Evolutionary conservation across 768 basidiomycete species (phyloP), one percentile per base, ranked within the genome.

Genomic region (Russula compacta): DNA sequence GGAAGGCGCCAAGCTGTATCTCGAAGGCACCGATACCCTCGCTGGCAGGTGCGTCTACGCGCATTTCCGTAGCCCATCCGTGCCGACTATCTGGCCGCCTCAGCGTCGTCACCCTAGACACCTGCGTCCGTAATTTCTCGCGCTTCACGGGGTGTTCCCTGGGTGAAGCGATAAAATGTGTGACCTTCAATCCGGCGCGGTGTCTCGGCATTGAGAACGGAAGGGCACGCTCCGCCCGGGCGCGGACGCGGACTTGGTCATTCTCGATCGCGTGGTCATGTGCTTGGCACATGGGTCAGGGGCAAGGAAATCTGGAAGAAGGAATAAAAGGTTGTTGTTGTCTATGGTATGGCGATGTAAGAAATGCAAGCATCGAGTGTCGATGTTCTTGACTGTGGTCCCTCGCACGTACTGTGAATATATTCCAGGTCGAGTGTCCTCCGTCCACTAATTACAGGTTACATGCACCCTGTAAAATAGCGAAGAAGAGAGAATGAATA

Each of bases 21-120:
- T 95, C 12, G 89, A 89, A 69, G 92, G 89, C 21, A 94, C 92
- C 1, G 79, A 84, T 61, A 95, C 92, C 1, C 83, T 95, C 58
- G 93, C 93, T 1, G 93, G 92, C 70, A 91, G 89, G 89, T 89
- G 52, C 55, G 50, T 53, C 43, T 11, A 15, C 12, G 79, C 55
- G 32, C 44, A 32, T 39, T 40, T 7, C 12, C 15, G 53, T 7
- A 6, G 17, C 32, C 24, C 24, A 44, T 36, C 38, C 48, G 47
- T 57, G 17, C 50, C 36, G 15, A 43, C 51, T 53, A 39, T 53
- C 40, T 24, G 5, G 9, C 15, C 12, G 32, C 35, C 66, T 15
- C 65, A 89, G 88, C 68, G 87, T 89, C 48, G 82, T 92, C 48
- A 88, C 92, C 2, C 71, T 95, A 64, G 87, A 91, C 72, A 87